Percentiles rank a stretch among this genome's conserved stretches.
Evolutionary conservation across 345 rosid species (phyloP).

Genomic region (Hypericum perforatum): DNA sequence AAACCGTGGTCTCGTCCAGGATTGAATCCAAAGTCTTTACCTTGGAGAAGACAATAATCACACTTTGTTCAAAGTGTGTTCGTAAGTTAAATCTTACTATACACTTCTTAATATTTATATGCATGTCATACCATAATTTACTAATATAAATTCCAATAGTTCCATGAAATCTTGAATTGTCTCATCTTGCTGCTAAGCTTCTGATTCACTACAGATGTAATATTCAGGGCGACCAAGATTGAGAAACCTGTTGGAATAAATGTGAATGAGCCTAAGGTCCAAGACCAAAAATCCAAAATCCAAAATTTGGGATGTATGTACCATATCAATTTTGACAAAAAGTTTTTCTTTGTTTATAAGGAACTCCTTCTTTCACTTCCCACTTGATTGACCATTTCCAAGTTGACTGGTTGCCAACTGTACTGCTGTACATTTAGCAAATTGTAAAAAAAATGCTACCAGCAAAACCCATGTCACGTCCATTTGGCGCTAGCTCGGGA

Average conservation of each 20-base stretch:
- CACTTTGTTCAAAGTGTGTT: too few species aligned
- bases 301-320: slow-evolving; percentile 3
- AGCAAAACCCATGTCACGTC: slow-evolving; percentile 33
- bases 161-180: not conserved
- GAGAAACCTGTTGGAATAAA: slow-evolving; percentile 10
- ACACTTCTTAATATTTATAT: too few species aligned
- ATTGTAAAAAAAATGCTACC: too few species aligned
- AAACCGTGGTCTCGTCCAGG: too few species aligned
- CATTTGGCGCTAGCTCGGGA: slow-evolving; percentile 40
- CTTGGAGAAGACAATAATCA: too few species aligned
- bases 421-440: slow-evolving; percentile 23
- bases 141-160: too few species aligned
- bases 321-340: too few species aligned
- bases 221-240: slow-evolving; percentile 4
- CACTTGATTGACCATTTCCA: slow-evolving; percentile 22
- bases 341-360: too few species aligned
- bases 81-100: too few species aligned
- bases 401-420: slow-evolving; percentile 28
- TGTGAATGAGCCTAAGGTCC: slow-evolving; percentile 8
- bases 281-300: slow-evolving; percentile 1
- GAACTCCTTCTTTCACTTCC: too few species aligned
- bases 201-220: slow-evolving; percentile 13
- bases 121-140: too few species aligned
- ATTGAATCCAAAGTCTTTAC: too few species aligned
- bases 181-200: slow-evolving; percentile 4